Evolutionary conservation across 306 rosid genomes (phyloP).

Genomic region (barrel medic (Medicago truncatula)): MtrunA17r5.0-ANR NC_053045.1:42932501-42933000

Average conservation of each 20-base stretch:
- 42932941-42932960: slow-evolving; percentile 24
- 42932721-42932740: slow-evolving; percentile 92
- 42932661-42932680: slow-evolving; percentile 39
- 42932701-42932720: slow-evolving; percentile 81
- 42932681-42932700: slow-evolving; percentile 83
- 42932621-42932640: neutral
- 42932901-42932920: slow-evolving; percentile 14
- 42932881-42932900: slow-evolving; percentile 93
- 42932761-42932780: slow-evolving; percentile 86
- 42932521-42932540: slow-evolving; percentile 15
- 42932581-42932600: slow-evolving; percentile 24
- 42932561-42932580: slow-evolving; percentile 22
- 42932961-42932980: slow-evolving; percentile 99
- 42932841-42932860: slow-evolving; percentile 88
- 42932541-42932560: slow-evolving; percentile 28
- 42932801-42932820: slow-evolving; percentile 99
- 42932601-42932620: slow-evolving; percentile 1
- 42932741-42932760: slow-evolving; percentile 91
- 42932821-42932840: slow-evolving; percentile 98
- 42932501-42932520: slow-evolving; percentile 18
- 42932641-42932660: slow-evolving; percentile 32
- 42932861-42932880: slow-evolving; percentile 92
- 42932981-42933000: slow-evolving; percentile 95
- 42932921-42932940: slow-evolving; percentile 25
- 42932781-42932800: slow-evolving; percentile 92